Evolutionary conservation across 2,329 filamentous ascomycete genomes (phyloP).

Genomic region (Aspergillus neotritici): DNA sequence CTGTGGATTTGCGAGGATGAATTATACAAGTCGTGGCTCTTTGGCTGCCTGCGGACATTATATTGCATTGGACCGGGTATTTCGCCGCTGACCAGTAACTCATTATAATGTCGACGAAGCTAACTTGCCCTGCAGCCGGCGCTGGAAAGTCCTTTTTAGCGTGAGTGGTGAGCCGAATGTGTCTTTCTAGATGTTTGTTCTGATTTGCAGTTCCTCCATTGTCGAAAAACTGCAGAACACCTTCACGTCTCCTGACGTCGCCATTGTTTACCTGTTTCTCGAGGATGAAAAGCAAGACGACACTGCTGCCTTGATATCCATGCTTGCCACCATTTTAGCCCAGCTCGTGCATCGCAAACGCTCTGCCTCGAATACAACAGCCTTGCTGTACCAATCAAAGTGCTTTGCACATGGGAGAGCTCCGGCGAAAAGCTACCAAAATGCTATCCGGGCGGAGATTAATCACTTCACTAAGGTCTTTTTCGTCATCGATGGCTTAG

Average conservation of each 20-base stretch:
- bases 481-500: conserved; percentile 27
- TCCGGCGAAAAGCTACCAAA: conserved; percentile 26
- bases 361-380: conserved; percentile 18
- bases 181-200: too few species aligned
- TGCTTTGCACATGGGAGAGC: conserved; percentile 15
- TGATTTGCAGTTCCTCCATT: conserved; percentile 17
- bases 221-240: conserved; percentile 24
- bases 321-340: conserved; percentile 24
- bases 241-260: conserved; percentile 27
- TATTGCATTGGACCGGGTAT: neutral
- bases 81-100: neutral
- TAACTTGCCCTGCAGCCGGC: conserved; percentile 17
- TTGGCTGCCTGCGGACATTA: neutral
- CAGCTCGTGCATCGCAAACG: conserved; percentile 29
- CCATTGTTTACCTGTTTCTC: conserved; percentile 24
- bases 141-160: conserved; percentile 29
- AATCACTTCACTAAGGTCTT: conserved; percentile 27
- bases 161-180: conserved; percentile 15
- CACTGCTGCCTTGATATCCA: conserved; percentile 10
- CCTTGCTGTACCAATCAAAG: conserved; percentile 21
- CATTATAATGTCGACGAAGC: neutral
- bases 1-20: neutral
- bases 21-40: neutral
- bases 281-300: conserved; percentile 22
- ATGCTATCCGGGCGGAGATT: conserved; percentile 28